These are phyloP conservation scores for Fusarium tricinctum DNA, from an alignment of 2,329 filamentous ascomycete species.

Conservation along the genomic window DNA sequence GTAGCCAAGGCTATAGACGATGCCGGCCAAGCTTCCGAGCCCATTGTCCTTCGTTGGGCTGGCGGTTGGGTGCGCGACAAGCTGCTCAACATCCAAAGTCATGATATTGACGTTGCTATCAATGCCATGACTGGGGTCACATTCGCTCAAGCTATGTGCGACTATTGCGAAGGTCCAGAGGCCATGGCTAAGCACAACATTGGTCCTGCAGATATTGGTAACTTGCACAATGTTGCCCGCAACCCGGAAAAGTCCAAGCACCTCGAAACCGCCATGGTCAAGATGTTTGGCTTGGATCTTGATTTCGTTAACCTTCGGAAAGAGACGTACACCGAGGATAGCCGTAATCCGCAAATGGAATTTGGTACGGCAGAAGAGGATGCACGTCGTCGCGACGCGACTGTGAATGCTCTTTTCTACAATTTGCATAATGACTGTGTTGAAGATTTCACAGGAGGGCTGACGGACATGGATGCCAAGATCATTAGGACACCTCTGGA, in stretches of 20 bases:
- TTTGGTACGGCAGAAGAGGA: slow-evolving; percentile 95
- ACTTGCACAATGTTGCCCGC: slow-evolving; percentile 87
- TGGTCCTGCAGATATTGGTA: slow-evolving; percentile 72
- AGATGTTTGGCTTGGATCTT: slow-evolving; percentile 86
- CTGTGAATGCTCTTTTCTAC: slow-evolving; percentile 96
- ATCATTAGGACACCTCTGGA: slow-evolving; percentile 89
- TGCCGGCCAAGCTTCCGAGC: slow-evolving; percentile 62
- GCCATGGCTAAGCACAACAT: slow-evolving; percentile 74
- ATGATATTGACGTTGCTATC: slow-evolving; percentile 89
- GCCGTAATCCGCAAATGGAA: slow-evolving; percentile 90
- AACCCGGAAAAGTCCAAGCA: slow-evolving; percentile 98
- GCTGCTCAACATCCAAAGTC: slow-evolving; percentile 77
- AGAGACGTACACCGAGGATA: slow-evolving; percentile 91
- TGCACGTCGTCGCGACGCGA: slow-evolving; percentile 89
- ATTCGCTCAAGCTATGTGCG: slow-evolving; percentile 78
- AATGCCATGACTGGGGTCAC: slow-evolving; percentile 86
- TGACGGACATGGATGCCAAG: slow-evolving; percentile 78
- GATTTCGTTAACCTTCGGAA: slow-evolving; percentile 96
- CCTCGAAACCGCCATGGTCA: slow-evolving; percentile 90
- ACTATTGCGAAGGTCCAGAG: slow-evolving; percentile 73
- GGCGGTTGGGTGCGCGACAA: slow-evolving; percentile 92
- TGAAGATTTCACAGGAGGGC: slow-evolving; percentile 88
- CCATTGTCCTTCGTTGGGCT: slow-evolving; percentile 80
- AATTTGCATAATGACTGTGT: slow-evolving; percentile 84
- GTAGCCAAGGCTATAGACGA: slow-evolving; percentile 76